phyloP scores from a whole-genome alignment of 306 rosid species.

The Corylus avellana region DNA sequence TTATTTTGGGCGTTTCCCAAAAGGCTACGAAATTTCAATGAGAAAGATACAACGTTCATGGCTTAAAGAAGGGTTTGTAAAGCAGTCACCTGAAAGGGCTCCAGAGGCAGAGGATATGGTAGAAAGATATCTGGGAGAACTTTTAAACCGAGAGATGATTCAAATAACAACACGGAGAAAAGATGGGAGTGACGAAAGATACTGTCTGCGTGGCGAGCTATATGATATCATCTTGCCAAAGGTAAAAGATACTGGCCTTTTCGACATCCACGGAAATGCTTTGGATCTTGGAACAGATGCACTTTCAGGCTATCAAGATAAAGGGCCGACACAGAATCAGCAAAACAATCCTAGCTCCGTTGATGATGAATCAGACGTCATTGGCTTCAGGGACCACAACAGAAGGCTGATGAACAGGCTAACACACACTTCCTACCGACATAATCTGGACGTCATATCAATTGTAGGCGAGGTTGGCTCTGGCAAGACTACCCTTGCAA shows the following conservation, averaged over 20 bases:
- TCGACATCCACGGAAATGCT: background rate
- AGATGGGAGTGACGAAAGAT: background rate
- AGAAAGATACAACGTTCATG: conserved; percentile 6
- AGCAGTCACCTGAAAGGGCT: background rate
- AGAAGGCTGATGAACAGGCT: background rate
- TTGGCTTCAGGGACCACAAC: background rate
- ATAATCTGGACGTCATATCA: background rate
- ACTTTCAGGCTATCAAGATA: background rate
- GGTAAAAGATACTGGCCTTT: background rate
- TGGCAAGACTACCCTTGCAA: background rate
- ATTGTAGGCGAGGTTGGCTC: background rate
- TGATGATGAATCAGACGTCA: background rate
- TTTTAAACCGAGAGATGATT: background rate
- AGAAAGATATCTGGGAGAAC: background rate
- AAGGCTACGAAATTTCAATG: conserved; percentile 16
- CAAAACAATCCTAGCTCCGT: background rate
- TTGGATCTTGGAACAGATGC: no score
- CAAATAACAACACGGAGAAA: background rate
- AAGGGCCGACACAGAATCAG: background rate
- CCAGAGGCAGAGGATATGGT: background rate
- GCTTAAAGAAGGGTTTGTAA: conserved; percentile 21
- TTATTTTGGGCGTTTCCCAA: conserved; percentile 14
- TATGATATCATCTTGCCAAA: background rate
- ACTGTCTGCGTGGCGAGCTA: background rate
- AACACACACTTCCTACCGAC: background rate